These are phyloP conservation scores for Gonapodya prolifera DNA, from an alignment of 192 early-diverging fungal species.

Conservation along the genomic window DNA sequence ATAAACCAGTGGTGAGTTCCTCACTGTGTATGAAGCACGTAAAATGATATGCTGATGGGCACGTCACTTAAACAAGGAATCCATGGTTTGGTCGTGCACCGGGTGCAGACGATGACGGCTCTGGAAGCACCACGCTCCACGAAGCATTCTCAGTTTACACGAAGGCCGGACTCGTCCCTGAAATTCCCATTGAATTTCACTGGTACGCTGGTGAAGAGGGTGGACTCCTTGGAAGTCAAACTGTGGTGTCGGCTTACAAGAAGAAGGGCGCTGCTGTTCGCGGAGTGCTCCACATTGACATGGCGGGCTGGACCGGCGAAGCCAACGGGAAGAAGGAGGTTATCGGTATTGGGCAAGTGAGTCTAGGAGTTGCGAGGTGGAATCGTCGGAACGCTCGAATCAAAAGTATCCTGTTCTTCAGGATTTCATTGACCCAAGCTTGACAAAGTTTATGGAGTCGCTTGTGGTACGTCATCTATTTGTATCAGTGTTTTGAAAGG, in stretches of 20 bases:
- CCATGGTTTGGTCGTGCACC: neutral
- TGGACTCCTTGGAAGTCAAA: constrained; percentile 81
- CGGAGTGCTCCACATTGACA: constrained; percentile 48
- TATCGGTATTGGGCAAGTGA: constrained; percentile 71
- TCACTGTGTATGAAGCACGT: too few species aligned
- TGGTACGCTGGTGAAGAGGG: constrained; percentile 78
- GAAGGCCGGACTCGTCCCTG: constrained; percentile 49
- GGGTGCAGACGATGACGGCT: constrained; percentile 71
- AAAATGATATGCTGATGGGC: too few species aligned
- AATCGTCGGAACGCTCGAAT: too few species aligned
- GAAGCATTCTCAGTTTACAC: constrained; percentile 72
- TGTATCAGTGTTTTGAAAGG: neutral
- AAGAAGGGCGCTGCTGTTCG: constrained; percentile 20
- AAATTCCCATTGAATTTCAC: constrained; percentile 85
- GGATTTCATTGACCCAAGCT: constrained; percentile 59
- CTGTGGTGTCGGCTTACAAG: constrained; percentile 58
- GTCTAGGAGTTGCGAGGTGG: too few species aligned
- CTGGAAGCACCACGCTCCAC: constrained; percentile 77
- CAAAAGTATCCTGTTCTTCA: too few species aligned
- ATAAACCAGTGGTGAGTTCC: neutral
- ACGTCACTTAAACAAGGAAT: too few species aligned
- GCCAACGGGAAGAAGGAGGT: constrained; percentile 33
- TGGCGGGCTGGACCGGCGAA: constrained; percentile 74
- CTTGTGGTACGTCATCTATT: constrained; percentile 11
- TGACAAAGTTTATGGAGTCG: constrained; percentile 15